Evolutionary conservation across 2,329 filamentous ascomycete species (phyloP).

Genomic region (Tolypocladium tropicale): DNA sequence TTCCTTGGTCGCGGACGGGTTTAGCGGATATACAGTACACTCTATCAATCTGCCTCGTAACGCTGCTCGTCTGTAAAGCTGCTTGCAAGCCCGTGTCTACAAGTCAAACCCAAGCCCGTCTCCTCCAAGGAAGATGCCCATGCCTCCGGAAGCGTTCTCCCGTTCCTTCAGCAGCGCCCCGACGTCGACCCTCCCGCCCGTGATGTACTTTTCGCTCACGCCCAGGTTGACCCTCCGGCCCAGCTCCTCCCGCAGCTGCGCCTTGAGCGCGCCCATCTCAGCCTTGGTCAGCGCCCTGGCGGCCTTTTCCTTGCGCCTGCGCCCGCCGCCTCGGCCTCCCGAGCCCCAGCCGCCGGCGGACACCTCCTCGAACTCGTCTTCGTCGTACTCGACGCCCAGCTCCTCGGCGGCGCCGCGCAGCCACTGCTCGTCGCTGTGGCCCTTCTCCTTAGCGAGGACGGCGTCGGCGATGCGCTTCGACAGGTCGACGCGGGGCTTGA

Average conservation of each 20-base stretch:
- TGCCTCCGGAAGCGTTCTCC: constrained; percentile 29
- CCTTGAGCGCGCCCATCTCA: constrained; percentile 59
- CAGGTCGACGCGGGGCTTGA: constrained; percentile 68
- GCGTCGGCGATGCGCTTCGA: constrained; percentile 85
- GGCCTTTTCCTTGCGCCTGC: constrained; percentile 66
- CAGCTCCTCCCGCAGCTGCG: constrained; percentile 62
- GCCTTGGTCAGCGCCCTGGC: constrained; percentile 58
- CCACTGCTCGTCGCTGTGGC: constrained; percentile 74
- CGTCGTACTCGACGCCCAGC: constrained; percentile 87
- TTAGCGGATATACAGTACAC: not conserved
- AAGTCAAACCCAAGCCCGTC: constrained; percentile 20
- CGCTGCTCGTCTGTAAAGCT: not conserved
- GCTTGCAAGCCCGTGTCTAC: not conserved
- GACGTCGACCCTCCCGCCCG: constrained; percentile 74
- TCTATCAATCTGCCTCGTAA: not conserved
- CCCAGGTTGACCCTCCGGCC: constrained; percentile 71
- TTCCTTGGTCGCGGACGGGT: not conserved
- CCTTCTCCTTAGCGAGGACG: constrained; percentile 76
- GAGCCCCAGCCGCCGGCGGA: constrained; percentile 49
- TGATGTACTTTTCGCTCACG: constrained; percentile 79
- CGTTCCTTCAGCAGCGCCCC: constrained; percentile 56
- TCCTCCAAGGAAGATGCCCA: constrained; percentile 25
- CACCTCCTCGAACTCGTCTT: constrained; percentile 77
- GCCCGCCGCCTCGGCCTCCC: constrained; percentile 59
- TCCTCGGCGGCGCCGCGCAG: constrained; percentile 79